A percentile compares a stretch with the other conserved stretches of the same genome.
Conservation (phyloP, 176 grass and related monocot species). For the Rhipidocladum racemiflorum region DNA sequence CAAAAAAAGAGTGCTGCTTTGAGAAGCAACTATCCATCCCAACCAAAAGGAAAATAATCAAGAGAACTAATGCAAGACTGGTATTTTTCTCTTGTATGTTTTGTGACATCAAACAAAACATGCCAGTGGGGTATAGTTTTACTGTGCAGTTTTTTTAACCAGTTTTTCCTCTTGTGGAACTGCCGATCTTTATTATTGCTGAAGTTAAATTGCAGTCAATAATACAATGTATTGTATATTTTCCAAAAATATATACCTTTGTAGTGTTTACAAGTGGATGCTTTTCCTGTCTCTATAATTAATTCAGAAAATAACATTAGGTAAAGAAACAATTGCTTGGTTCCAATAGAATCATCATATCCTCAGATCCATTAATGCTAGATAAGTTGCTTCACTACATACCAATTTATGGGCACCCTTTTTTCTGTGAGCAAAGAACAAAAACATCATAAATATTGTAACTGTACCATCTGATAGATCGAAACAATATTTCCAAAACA, state of each 20-base stretch:
- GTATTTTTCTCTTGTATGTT: neutral
- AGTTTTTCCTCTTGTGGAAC: neutral
- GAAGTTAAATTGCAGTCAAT: neutral
- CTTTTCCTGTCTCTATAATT: neutral
- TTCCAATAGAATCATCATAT: neutral
- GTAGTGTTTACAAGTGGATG: neutral
- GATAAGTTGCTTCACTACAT: neutral
- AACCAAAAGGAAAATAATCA: neutral
- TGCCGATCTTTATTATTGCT: neutral
- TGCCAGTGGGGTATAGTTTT: neutral
- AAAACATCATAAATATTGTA: neutral
- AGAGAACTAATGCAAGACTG: neutral
- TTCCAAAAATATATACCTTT: neutral
- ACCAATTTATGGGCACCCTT: neutral
- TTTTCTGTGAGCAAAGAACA: constrained; percentile 4
- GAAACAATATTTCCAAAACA: neutral
- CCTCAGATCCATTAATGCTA: neutral
- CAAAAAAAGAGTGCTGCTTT: neutral
- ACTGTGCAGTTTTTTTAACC: neutral
- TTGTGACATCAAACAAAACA: neutral
- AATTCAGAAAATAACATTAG: neutral
- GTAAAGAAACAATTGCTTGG: neutral
- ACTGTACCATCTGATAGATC: neutral
- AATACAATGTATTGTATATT: neutral
- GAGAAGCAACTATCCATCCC: neutral